Evolutionary conservation across 2,329 filamentous ascomycete species (phyloP).

Genomic region (Ceratocystis destructans): DNA sequence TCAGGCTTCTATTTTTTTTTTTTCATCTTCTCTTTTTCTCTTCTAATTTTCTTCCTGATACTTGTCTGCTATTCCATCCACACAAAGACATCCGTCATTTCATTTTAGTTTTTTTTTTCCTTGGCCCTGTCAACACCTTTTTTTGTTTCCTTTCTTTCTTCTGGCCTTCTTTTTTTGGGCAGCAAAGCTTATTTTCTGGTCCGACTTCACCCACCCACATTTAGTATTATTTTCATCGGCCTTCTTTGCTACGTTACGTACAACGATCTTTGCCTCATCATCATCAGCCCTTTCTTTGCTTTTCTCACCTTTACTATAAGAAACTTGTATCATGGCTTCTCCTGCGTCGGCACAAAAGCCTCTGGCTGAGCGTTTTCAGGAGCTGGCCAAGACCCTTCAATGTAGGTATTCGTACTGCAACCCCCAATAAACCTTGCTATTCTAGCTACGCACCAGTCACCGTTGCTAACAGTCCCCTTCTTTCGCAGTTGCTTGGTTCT

Average conservation of each 20-base stretch:
- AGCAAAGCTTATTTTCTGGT: slow-evolving; percentile 7
- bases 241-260: not conserved
- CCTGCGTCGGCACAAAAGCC: slow-evolving; percentile 56
- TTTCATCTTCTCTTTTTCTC: slow-evolving; percentile 7
- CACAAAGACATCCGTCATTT: not conserved
- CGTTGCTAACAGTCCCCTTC: slow-evolving; percentile 27
- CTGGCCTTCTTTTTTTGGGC: slow-evolving; percentile 7
- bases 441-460: slow-evolving; percentile 17
- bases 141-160: slow-evolving; percentile 1
- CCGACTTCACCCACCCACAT: not conserved
- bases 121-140: not conserved
- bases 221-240: not conserved
- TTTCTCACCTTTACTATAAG: not conserved
- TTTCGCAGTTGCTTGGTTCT: slow-evolving; percentile 58
- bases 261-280: not conserved
- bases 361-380: slow-evolving; percentile 58
- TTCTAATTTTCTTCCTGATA: slow-evolving; percentile 8
- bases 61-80: not conserved
- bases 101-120: slow-evolving; percentile 9
- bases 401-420: slow-evolving; percentile 44
- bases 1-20: not conserved
- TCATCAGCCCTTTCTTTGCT: not conserved
- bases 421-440: slow-evolving; percentile 18
- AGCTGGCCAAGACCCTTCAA: slow-evolving; percentile 79
- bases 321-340: slow-evolving; percentile 26